Conservation (phyloP, 1,284 basidiomycete species). For the Pisolithus thermaeus region DNA sequence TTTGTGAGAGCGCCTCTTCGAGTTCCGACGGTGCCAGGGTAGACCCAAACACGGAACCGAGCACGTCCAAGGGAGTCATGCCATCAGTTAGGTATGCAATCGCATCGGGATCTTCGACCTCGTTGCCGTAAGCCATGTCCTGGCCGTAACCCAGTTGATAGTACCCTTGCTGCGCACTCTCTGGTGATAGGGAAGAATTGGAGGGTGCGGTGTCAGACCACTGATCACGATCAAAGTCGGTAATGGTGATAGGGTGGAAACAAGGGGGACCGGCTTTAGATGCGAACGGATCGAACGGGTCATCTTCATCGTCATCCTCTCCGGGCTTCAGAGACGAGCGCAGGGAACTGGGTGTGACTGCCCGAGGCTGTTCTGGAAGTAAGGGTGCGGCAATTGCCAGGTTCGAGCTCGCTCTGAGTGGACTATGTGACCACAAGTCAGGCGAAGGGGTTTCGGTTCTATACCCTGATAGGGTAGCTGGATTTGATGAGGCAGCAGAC, state of each 20-base stretch:
- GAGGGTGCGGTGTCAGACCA: constrained; percentile 47
- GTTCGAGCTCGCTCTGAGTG: constrained; percentile 70
- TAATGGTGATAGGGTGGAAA: constrained; percentile 56
- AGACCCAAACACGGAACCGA: constrained; percentile 88
- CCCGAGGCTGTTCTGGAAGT: constrained; percentile 60
- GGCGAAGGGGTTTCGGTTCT: constrained; percentile 72
- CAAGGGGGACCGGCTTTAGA: constrained; percentile 43
- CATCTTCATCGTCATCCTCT: constrained; percentile 59
- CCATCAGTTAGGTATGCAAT: constrained; percentile 62
- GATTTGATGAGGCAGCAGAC: constrained; percentile 64
- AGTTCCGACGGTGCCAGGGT: constrained; percentile 85
- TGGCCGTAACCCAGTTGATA: constrained; percentile 30
- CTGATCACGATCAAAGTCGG: constrained; percentile 62
- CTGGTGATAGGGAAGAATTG: constrained; percentile 39
- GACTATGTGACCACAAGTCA: constrained; percentile 75
- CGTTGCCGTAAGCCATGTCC: constrained; percentile 33
- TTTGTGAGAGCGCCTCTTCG: constrained; percentile 84
- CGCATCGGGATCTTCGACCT: constrained; percentile 48
- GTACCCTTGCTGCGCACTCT: constrained; percentile 32
- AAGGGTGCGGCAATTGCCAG: constrained; percentile 85
- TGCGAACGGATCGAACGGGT: constrained; percentile 71
- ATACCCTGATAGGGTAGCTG: constrained; percentile 48
- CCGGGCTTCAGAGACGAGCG: constrained; percentile 55
- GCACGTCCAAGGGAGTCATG: constrained; percentile 96
- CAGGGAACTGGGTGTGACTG: constrained; percentile 37